Conservation (phyloP, 2,329 filamentous ascomycete species). For the Colletotrichum falcatum region DNA sequence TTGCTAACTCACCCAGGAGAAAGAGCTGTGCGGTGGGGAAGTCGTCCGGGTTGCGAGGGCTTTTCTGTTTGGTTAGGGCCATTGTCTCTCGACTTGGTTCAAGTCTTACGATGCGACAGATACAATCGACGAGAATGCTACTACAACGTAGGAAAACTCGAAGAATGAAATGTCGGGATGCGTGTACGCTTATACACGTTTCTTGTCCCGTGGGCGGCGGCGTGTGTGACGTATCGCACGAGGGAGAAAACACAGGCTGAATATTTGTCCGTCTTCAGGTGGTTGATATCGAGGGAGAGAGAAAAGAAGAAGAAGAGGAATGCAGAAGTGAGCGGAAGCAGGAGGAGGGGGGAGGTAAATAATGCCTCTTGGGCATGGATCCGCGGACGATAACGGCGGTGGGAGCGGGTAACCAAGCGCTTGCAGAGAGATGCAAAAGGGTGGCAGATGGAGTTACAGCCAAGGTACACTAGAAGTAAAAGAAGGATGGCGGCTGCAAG, state of each 20-base stretch:
- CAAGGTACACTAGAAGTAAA: constrained; percentile 14
- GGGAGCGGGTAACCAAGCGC: constrained; percentile 27
- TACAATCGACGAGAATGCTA: constrained; percentile 45
- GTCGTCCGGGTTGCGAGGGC: constrained; percentile 72
- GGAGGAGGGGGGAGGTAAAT: constrained; percentile 38
- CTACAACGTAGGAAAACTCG: constrained; percentile 38
- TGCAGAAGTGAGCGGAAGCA: constrained; percentile 30
- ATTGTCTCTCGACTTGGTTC: constrained; percentile 58
- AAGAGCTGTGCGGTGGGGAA: constrained; percentile 89
- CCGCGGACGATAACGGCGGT: constrained; percentile 39
- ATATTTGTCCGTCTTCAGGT: constrained; percentile 33
- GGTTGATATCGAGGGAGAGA: constrained; percentile 11
- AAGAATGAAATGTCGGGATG: constrained; percentile 38
- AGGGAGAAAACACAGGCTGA: constrained; percentile 9
- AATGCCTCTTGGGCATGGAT: constrained; percentile 31
- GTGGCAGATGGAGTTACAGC: constrained; percentile 14
- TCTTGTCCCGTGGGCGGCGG: constrained; percentile 29
- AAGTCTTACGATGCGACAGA: constrained; percentile 59
- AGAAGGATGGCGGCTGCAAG: constrained; percentile 37
- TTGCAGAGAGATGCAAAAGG: constrained; percentile 25
- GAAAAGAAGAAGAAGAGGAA: constrained; percentile 26
- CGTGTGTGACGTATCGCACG: constrained; percentile 22
- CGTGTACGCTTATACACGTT: constrained; percentile 39
- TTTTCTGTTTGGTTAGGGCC: constrained; percentile 63
- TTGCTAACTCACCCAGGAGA: constrained; percentile 75